Evolutionary conservation across 208 protist species (phyloP), one percentile per base, ranked within the genome.

Genomic region (Leishmania mexicana): DNA sequence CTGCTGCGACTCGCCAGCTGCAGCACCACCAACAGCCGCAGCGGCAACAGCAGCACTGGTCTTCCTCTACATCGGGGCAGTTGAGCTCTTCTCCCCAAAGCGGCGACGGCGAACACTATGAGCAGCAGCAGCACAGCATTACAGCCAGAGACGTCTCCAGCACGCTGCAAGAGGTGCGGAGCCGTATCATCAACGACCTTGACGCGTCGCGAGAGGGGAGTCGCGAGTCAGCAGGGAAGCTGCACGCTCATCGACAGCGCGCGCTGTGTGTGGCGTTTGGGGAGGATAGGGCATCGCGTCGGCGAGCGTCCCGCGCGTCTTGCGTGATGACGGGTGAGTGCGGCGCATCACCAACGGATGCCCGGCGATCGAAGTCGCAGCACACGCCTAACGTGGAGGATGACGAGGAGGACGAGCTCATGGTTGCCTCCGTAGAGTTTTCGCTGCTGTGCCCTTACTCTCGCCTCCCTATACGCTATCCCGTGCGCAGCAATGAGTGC

Each of bases 371-470:
- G 3, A 78, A 65, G 75, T 78, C 75, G 57, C 75, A 78, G 57
- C 75, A 78, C 35, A 68, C 40, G 42, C 75, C 75, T 31, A 76
- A 80, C 45, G 71, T 72, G 58, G 51, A 78, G 19, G 77, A 79
- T 24, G 76, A 81, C n/a, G 79, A 85, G 6, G 86, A 87, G 1
- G 92, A 88, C 40, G 90, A 93, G 47, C 81, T 98, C 35, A 83
- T 89, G 67, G 92, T 98, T 19, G 93, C 95, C 38, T 92, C 95
- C 13, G 94, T 97, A 17, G 93, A 98, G 87, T 93, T 98, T 75
- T 95, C 93, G 3, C 81, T 98, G 15, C 72, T 92, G 53, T 98
- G 95, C 79, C 94, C 95, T 0, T 98, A 96, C 87, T 96, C 95
- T 31, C 91, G 89, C 17, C 81, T 92, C 45, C 87, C 88, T 15